These are phyloP conservation scores for Aurantiochytrium sp. DNA, from an alignment of 108 stramenopile species.

Conservation along the genomic window DNA sequence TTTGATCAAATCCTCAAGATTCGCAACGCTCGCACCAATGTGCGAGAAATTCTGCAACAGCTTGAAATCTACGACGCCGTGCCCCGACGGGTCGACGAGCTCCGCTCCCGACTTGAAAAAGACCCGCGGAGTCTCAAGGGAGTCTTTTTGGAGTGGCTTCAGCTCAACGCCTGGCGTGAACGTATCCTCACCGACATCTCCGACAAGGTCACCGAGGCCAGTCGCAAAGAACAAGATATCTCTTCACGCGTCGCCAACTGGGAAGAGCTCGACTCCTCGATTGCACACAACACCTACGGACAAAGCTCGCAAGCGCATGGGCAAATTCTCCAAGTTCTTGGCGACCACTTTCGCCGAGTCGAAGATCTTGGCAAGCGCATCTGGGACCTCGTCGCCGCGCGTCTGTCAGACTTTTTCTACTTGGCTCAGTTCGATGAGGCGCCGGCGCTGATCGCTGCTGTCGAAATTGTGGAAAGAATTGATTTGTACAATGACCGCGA, in stretches of 20 bases:
- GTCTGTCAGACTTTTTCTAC: background rate
- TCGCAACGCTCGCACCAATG: background rate
- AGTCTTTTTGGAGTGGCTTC: slow-evolving; percentile 9
- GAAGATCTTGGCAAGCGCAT: background rate
- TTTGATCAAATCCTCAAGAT: background rate
- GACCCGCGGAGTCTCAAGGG: background rate
- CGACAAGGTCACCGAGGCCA: background rate
- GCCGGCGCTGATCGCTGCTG: background rate
- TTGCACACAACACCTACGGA: background rate
- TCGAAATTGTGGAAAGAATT: background rate
- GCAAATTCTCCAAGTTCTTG: background rate
- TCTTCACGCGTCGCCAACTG: background rate
- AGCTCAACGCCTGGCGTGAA: background rate
- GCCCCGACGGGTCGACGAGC: background rate
- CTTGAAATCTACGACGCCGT: slow-evolving; percentile 4
- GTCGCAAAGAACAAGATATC: background rate
- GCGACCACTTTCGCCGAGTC: background rate
- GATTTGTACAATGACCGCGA: background rate
- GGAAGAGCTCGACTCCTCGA: background rate
- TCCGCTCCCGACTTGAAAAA: background rate
- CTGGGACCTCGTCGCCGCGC: background rate
- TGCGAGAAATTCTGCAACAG: background rate
- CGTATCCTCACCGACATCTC: background rate
- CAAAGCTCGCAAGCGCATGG: background rate
- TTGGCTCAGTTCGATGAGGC: background rate